Evolutionary conservation across 2,329 filamentous ascomycete genomes (phyloP), one percentile per base, ranked within the genome.

Genomic region (Colletotrichum liriopes): DNA sequence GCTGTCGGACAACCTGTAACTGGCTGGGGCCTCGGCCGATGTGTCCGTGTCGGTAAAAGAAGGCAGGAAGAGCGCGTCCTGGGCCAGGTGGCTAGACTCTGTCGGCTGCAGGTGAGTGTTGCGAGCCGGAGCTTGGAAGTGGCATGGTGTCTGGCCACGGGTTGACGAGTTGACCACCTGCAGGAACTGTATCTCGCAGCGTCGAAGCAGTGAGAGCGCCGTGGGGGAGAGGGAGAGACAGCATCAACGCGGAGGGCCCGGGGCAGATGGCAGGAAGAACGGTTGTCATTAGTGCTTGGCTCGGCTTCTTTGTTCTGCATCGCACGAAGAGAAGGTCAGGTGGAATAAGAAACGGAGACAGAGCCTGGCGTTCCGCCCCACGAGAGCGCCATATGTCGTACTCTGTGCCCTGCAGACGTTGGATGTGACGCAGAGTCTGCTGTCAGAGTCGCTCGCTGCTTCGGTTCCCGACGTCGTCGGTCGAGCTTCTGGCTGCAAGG

Each of bases 121-220:
- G 58, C 43, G 61, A 60, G 43, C 56, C 23, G 54, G 49, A 43
- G 56, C 64, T 62, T 62, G 55, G 37, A 58, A 67, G 56, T 71
- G 68, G 58, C 52, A 68, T 64, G 65, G 58, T 54, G 45, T 63
- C 65, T 68, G 52, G 64, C 58, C 58, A 67, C 23, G 23, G 11
- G 23, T 14, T 23, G 65, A 26, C 37, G 60, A n/a, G 23, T 62
- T 23, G 59, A 51, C 59, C 23, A 43, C 29, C 43, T 26, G 43
- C 11, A 51, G 18, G 39, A 65, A 16, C 32, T 39, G 41, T 39
- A 16, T 9, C 43, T 45, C 43, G 45, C 32, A 37, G 29, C 23
- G 65, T 37, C 60, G 47, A 37, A 18, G 43, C 49, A 35, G 12
- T 39, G 41, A n/a, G 41, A n/a, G 16, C 14, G 35, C 12, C 8